Conservation (phyloP, 2,329 filamentous ascomycete species). For the Saccharata proteae region DNA sequence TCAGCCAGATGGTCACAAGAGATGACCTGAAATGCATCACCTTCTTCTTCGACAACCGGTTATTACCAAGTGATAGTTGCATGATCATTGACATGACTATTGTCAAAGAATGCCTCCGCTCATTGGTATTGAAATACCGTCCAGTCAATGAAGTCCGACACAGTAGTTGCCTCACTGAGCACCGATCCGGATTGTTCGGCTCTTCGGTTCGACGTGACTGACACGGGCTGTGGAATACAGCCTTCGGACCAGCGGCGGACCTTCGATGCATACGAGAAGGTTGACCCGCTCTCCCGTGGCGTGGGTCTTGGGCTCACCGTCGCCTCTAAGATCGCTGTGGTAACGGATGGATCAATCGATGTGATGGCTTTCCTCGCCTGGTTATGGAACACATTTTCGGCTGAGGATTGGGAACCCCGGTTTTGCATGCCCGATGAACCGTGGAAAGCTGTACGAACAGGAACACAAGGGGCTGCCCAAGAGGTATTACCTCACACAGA, state of each 20-base stretch:
- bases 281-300: conserved; percentile 24
- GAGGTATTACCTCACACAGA: no score
- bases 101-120: conserved; percentile 31
- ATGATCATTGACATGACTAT: conserved; percentile 27
- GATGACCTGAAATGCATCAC: conserved; percentile 17
- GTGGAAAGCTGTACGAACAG: no score
- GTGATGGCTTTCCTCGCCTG: conserved; percentile 23
- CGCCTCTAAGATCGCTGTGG: conserved; percentile 28
- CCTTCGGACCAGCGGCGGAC: conserved; percentile 25
- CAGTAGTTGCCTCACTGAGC: conserved; percentile 25
- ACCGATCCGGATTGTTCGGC: conserved; percentile 17
- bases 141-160: conserved; percentile 23
- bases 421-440: conserved; percentile 11
- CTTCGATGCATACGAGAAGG: conserved; percentile 34
- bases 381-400: conserved; percentile 30
- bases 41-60: conserved; percentile 22
- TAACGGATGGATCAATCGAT: conserved; percentile 27
- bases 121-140: conserved; percentile 31
- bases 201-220: conserved; percentile 29
- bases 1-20: conserved; percentile 17
- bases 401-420: conserved; percentile 18
- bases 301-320: conserved; percentile 34
- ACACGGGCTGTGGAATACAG: conserved; percentile 31
- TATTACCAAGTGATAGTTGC: conserved; percentile 16
- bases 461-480: no score